Base-by-base conservation (phyloP, 257 asterid genomes). In the Penstemon barbatus region DNA sequence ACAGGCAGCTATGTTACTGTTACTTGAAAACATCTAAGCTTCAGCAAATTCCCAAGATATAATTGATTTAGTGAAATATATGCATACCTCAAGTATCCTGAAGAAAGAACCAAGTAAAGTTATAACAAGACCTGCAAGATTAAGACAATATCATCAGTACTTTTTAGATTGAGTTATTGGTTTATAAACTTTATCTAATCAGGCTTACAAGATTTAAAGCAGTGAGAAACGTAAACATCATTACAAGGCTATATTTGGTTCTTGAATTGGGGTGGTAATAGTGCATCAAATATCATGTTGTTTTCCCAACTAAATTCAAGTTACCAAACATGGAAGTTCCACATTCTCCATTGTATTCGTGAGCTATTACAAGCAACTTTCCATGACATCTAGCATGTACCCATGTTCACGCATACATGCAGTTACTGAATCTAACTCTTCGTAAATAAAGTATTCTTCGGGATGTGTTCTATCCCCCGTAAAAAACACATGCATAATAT, bases 51-150 rank as follows among this genome's bases (percentile, higher is more conserved):
- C 15, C 1, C 33, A 25, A 25, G 33, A 25, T 25, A 25, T 25
- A 25, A 25, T 25, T 2, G 33, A 25, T 25, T 25, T 25, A 25
- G 33, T 25, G 33, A 25, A 65, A 41, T 39, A n/a, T 25, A 66
- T 57, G 74, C 85, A 79, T 76, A 91, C 95, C 96, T 86, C 82
- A 36, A 90, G 85, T 68, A 87, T 66, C 58, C 96, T 86, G 67
- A 86, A 78, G 71, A 88, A 82, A 19, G 97, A 91, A 53, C 94
- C 98, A 67, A 84, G 75, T 72, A 92, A 76, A 77, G 96, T 83
- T 96, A 86, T 89, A 84, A 89, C 78, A 38, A 86, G 84, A 78
- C 95, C 92, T 85, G 88, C 76, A 79, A 77, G 33, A 25, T 25
- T 25, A 61, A 54, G 59, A 65, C 36, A 60, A 38, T 58, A 65